phyloP scores from a whole-genome alignment of 345 rosid species.

The Arabis hirsuta region DNA sequence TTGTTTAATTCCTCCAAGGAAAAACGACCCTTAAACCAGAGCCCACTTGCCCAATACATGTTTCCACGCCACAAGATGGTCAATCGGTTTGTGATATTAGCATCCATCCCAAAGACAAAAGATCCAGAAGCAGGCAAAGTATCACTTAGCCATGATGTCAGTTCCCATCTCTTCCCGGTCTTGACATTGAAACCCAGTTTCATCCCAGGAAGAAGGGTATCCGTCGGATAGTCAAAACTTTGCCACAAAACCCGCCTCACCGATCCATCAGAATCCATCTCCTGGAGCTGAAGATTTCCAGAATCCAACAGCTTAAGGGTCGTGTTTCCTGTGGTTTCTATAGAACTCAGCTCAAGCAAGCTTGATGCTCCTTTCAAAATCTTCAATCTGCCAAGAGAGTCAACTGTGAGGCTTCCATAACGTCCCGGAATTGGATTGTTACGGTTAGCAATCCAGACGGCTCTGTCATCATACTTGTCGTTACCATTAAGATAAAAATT shows the following conservation, averaged over 20 bases:
- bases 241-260: slow-evolving; percentile 41
- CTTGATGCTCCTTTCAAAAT: slow-evolving; percentile 30
- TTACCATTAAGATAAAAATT: slow-evolving; percentile 34
- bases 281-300: slow-evolving; percentile 49
- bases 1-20: not conserved
- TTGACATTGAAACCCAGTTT: slow-evolving; percentile 49
- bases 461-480: not conserved
- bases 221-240: slow-evolving; percentile 53
- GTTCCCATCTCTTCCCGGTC: slow-evolving; percentile 43
- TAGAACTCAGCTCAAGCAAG: slow-evolving; percentile 31
- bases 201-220: slow-evolving; percentile 54
- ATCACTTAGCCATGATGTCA: slow-evolving; percentile 40
- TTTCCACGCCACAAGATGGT: slow-evolving; percentile 33
- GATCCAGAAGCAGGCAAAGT: slow-evolving; percentile 36
- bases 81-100: slow-evolving; percentile 31
- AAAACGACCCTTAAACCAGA: slow-evolving; percentile 18
- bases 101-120: slow-evolving; percentile 40
- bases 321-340: slow-evolving; percentile 31
- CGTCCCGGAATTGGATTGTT: slow-evolving; percentile 24
- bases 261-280: slow-evolving; percentile 44
- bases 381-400: slow-evolving; percentile 41
- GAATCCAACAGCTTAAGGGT: slow-evolving; percentile 44
- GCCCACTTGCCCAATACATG: slow-evolving; percentile 41
- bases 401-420: slow-evolving; percentile 40
- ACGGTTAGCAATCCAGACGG: slow-evolving; percentile 49